A percentile compares a stretch with the other conserved stretches of the same genome.
Evolutionary conservation across 345 rosid species (phyloP).

Genomic region (Aurinia saxatilis): DNA sequence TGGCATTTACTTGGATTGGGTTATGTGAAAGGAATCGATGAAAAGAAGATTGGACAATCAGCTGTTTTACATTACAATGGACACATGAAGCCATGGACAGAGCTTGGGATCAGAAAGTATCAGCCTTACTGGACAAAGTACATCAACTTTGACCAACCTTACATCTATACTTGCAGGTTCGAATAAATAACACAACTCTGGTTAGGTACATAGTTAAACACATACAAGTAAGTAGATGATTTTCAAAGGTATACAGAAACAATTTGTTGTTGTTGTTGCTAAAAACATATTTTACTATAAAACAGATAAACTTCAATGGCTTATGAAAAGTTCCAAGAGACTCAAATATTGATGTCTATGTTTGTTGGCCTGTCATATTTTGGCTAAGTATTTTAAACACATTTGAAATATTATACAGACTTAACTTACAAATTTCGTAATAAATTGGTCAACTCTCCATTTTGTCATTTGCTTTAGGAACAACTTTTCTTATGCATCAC

Average conservation of each 20-base stretch:
- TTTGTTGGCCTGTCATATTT: neutral
- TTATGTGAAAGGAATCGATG: conserved; percentile 35
- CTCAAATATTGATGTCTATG: neutral
- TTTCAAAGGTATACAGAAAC: neutral
- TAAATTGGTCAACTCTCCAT: conserved; percentile 1
- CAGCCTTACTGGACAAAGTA: conserved; percentile 47
- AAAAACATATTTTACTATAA: neutral
- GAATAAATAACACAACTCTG: conserved; percentile 8
- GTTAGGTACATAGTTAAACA: conserved; percentile 6
- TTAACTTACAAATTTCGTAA: neutral
- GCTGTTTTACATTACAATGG: conserved; percentile 71
- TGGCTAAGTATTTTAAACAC: neutral
- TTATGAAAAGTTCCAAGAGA: neutral
- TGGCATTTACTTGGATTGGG: conserved; percentile 77
- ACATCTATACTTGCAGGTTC: conserved; percentile 24
- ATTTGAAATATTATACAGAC: neutral
- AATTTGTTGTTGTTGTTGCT: neutral
- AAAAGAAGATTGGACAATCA: conserved; percentile 33
- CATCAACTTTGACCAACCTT: conserved; percentile 28
- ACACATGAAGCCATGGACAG: conserved; percentile 63
- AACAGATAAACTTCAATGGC: neutral
- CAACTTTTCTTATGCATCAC: too few relatives aligned
- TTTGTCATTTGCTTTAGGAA: neutral
- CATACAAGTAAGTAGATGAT: neutral
- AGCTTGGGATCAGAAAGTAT: conserved; percentile 45